Conservation (phyloP, 1,139 yeast genomes). For the Meyerozyma smithsonii region DNA sequence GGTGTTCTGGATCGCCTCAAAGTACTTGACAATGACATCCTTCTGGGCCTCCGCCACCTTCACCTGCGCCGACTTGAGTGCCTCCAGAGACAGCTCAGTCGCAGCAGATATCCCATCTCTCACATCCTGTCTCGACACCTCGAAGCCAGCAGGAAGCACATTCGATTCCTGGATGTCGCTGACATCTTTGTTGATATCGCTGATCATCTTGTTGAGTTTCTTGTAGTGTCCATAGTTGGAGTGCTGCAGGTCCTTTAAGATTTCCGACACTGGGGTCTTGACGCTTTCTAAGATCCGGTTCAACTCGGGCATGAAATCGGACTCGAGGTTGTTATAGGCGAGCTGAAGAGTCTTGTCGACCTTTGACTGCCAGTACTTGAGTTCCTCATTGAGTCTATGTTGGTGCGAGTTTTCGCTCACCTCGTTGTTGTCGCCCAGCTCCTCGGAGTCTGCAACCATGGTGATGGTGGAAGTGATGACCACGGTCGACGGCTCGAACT, state of each 20-base stretch:
- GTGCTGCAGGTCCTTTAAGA: conserved; percentile 39
- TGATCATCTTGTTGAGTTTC: conserved; percentile 40
- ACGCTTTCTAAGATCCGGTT: conserved; percentile 26
- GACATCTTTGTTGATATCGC: conserved; percentile 45
- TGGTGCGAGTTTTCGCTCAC: conserved; percentile 1
- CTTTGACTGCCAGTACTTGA: conserved; percentile 29
- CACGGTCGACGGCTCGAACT: conserved; percentile 20
- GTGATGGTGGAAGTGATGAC: conserved; percentile 28
- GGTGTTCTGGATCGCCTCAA: conserved; percentile 45
- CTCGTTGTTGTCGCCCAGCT: background rate
- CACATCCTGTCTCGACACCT: conserved; percentile 53
- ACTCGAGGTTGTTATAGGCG: conserved; percentile 37
- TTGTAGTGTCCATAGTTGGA: conserved; percentile 41
- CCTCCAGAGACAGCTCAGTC: conserved; percentile 31
- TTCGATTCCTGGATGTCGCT: conserved; percentile 39
- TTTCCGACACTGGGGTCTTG: conserved; percentile 33
- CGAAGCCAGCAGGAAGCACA: conserved; percentile 17
- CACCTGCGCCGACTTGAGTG: conserved; percentile 28
- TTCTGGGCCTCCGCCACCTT: conserved; percentile 32
- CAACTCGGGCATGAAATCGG: conserved; percentile 36
- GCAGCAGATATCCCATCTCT: conserved; percentile 45
- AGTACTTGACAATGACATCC: conserved; percentile 31
- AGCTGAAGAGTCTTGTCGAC: conserved; percentile 39
- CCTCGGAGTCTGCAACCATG: conserved; percentile 13
- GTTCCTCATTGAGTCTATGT: conserved; percentile 22